These are phyloP conservation scores for Straminergon stramineum DNA, from an alignment of 225 moss, liverwort and hornwort genomes.

Conservation along the genomic window DNA sequence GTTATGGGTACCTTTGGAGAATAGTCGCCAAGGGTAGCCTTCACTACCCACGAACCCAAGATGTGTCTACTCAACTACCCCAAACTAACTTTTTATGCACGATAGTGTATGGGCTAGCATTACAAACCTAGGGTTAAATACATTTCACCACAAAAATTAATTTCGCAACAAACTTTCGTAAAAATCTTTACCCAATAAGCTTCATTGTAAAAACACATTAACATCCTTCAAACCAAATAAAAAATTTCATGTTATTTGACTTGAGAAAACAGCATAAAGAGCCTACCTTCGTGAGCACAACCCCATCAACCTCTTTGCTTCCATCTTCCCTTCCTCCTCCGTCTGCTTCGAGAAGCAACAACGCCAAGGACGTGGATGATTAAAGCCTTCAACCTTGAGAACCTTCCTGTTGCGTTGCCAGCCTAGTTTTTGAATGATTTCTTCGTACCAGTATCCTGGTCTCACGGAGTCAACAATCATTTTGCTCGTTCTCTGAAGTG, in stretches of 20 bases:
- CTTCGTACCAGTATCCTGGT: neutral
- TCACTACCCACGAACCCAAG: neutral
- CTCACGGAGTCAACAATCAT: neutral
- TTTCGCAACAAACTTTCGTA: neutral
- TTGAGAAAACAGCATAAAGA: too few relatives aligned
- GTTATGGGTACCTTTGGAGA: fast-evolving
- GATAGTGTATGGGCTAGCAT: fast-evolving
- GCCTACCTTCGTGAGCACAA: neutral
- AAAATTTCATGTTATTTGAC: neutral
- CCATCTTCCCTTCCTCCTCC: neutral
- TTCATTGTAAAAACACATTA: too few relatives aligned
- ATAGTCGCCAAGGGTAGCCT: too few relatives aligned
- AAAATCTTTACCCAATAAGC: neutral
- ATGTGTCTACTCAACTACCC: neutral
- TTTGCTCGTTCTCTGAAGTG: neutral
- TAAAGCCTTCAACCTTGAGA: neutral
- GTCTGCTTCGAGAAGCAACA: neutral
- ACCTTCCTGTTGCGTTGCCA: neutral
- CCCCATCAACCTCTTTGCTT: neutral
- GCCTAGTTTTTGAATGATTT: neutral
- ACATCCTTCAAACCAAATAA: neutral
- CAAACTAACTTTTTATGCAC: fast-evolving
- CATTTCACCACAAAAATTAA: neutral
- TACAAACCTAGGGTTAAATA: neutral
- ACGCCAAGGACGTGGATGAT: neutral